Conservation (phyloP, 2,329 filamentous ascomycete genomes). For the Cryphonectria naterciae region DNA sequence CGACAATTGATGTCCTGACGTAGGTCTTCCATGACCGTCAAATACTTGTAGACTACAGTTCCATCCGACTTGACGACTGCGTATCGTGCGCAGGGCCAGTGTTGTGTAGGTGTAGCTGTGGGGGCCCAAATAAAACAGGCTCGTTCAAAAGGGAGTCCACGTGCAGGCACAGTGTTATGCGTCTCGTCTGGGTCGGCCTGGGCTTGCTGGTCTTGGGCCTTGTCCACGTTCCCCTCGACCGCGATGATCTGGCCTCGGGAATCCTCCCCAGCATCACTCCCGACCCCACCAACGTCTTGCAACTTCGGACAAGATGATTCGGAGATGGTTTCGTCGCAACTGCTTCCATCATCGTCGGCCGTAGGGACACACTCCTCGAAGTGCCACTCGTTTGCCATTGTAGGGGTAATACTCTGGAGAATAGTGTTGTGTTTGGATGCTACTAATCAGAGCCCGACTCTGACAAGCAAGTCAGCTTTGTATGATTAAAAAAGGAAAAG, state of each 20-base stretch:
- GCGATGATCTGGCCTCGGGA: background rate
- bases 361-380: background rate
- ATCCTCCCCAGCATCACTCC: background rate
- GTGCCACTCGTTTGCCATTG: background rate
- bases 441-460: background rate
- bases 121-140: background rate
- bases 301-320: background rate
- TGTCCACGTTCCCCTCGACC: background rate
- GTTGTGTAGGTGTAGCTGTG: background rate
- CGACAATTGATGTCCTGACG: too few relatives aligned
- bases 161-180: background rate
- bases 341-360: background rate
- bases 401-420: background rate
- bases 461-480: background rate
- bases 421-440: background rate
- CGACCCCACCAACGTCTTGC: background rate
- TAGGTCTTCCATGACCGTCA: slow-evolving; percentile 7
- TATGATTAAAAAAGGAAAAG: background rate
- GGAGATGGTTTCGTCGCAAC: background rate
- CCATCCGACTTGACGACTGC: background rate
- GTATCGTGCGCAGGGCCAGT: slow-evolving; percentile 5
- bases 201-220: background rate
- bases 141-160: background rate
- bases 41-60: slow-evolving; percentile 7
- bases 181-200: background rate